These are phyloP conservation scores for Gossypium laxum DNA, from an alignment of 441 rosid species.

Conservation along the genomic window DNA sequence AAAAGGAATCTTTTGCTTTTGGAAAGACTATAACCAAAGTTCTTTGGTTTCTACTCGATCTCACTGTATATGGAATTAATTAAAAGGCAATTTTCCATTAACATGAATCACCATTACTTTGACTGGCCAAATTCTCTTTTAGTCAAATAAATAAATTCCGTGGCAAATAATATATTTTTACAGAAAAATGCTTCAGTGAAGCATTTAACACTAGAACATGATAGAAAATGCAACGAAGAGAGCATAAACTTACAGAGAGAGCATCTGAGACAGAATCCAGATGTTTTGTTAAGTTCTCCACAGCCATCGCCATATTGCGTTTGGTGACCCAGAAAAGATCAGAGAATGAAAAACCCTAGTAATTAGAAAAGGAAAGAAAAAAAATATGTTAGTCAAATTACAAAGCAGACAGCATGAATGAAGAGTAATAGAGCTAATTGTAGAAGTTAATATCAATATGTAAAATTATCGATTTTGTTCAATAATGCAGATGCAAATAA, in stretches of 20 bases:
- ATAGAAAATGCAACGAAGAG: conserved; percentile 11
- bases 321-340: conserved; percentile 89
- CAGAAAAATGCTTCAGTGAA: neutral
- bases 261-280: conserved; percentile 69
- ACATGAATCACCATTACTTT: neutral
- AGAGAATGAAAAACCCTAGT: conserved; percentile 66
- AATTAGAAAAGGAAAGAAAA: neutral
- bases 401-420: neutral
- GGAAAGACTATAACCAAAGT: neutral
- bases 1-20: neutral
- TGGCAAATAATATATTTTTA: neutral
- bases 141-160: neutral
- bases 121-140: neutral
- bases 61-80: neutral
- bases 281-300: conserved; percentile 67
- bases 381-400: conserved; percentile 9
- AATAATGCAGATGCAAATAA: neutral
- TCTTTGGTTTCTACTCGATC: neutral
- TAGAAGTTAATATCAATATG: neutral
- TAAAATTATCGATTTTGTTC: neutral
- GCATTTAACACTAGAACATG: neutral
- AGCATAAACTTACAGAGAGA: conserved; percentile 47
- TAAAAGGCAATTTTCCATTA: neutral
- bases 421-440: neutral
- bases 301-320: conserved; percentile 63